Evolutionary conservation across 495 filamentous ascomycete genomes (phyloP), one percentile per base, ranked within the genome.

Genomic region (Annulohypoxylon stygium): DNA sequence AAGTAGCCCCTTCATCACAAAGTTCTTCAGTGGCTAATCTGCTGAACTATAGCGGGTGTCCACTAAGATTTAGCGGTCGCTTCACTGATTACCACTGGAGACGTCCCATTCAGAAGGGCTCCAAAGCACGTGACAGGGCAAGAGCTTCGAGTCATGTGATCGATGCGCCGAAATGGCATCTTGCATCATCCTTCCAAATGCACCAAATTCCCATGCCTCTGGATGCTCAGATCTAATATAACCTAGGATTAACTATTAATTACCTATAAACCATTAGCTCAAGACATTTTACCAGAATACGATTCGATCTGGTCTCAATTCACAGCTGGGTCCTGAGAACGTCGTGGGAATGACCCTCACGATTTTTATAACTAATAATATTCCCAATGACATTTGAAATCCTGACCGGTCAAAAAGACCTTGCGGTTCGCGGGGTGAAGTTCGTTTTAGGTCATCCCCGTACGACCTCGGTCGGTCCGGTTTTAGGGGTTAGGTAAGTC

Each of bases 391-490:
- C 10, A 43, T 43, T 33, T 33, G 14, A 55, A 36, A 55, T 55
- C 30, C 53, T 57, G 10, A 20, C 14, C 53, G 16, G 36, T 37
- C 26, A 37, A 57, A 16, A 11, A 37, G 9, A 37, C 53, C 53
- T 18, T 57, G 53, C 33, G 16, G 30, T 30, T 30, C 33, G 4
- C 53, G 53, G 53, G 30, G 33, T 20, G 53, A 36, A 20, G 53
- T 37, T 36, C 53, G 11, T 57, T 57, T 37, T 57, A 57, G 53
- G 53, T 36, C 33, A 57, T 37, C 3, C 18, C 53, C 53, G 33
- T 57, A 37, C 30, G 7, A 57, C 53, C 2, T 57, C 53, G 53
- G 53, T 57, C 53, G 53, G 30, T 16, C 53, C 53, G 53, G 33
- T 33, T 16, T 57, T 7, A 55, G 11, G 51, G 14, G 30, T 55